These are phyloP conservation scores for Fusarium succisae DNA, from an alignment of 2,329 filamentous ascomycete genomes.

Conservation along the genomic window DNA sequence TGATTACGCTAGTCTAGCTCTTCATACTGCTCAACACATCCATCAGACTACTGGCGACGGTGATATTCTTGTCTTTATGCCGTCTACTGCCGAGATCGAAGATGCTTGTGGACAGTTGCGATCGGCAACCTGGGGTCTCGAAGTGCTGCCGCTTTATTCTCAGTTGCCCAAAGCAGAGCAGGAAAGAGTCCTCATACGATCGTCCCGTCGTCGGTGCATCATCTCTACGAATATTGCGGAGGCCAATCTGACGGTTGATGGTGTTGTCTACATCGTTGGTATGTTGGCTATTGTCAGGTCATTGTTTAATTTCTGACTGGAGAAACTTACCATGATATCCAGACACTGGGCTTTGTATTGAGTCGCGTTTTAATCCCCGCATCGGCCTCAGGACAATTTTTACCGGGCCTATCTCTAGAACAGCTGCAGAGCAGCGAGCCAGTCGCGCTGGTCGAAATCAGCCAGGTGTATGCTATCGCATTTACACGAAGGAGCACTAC, in stretches of 20 bases:
- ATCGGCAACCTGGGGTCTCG: conserved; percentile 64
- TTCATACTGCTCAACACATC: not conserved
- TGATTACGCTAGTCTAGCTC: not conserved
- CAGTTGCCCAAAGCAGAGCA: conserved; percentile 88
- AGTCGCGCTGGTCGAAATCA: conserved; percentile 93
- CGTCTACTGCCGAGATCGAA: not conserved
- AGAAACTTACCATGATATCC: not conserved
- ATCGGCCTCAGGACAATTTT: conserved; percentile 72
- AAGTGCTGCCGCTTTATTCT: conserved; percentile 93
- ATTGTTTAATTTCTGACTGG: not conserved
- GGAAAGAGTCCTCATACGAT: conserved; percentile 92
- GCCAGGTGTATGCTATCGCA: conserved; percentile 90
- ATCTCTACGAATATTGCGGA: conserved; percentile 99
- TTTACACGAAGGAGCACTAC: conserved; percentile 90
- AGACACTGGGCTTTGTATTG: not conserved
- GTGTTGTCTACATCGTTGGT: conserved; percentile 75
- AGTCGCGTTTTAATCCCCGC: not conserved
- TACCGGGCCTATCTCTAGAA: conserved; percentile 93
- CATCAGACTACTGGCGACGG: not conserved
- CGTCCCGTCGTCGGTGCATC: conserved; percentile 86
- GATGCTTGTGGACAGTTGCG: not conserved
- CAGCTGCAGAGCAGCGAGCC: conserved; percentile 91
- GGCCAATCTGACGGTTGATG: conserved; percentile 95
- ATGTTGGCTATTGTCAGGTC: conserved; percentile 62
- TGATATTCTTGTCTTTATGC: not conserved